Conservation (phyloP, 148 eudicot species). For the Silene latifolia region DNA sequence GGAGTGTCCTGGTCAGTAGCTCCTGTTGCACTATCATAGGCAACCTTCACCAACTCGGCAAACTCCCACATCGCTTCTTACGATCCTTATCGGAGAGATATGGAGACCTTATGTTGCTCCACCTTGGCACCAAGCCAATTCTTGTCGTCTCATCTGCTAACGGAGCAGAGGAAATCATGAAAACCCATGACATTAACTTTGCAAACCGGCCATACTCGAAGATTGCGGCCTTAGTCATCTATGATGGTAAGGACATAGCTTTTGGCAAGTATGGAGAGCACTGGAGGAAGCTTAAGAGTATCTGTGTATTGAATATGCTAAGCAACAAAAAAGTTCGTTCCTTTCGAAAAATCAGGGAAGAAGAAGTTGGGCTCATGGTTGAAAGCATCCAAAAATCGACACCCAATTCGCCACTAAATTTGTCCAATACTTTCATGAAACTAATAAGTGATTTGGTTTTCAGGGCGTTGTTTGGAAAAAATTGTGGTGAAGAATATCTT, state of each 20-base stretch:
- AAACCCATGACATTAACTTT: background rate
- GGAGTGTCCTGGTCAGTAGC: too few species aligned
- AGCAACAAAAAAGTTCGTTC: background rate
- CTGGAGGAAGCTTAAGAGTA: background rate
- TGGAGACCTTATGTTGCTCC: background rate
- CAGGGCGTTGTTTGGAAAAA: background rate
- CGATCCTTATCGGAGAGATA: background rate
- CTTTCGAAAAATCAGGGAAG: background rate
- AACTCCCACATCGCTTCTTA: background rate
- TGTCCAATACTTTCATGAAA: background rate
- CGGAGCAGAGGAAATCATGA: background rate
- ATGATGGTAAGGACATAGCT: background rate
- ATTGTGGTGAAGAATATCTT: background rate
- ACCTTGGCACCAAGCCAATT: background rate
- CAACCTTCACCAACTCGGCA: background rate
- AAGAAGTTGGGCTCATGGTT: background rate
- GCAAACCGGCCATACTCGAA: background rate
- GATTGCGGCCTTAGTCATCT: background rate
- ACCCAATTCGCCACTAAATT: background rate
- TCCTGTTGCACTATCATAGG: too few species aligned
- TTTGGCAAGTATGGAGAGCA: background rate
- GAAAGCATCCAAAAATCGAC: background rate
- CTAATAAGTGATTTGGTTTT: background rate
- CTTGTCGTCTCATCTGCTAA: background rate
- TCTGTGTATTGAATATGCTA: background rate